A percentile compares a stretch with the other conserved stretches of the same genome.
Evolutionary conservation across 2,329 filamentous ascomycete species (phyloP).

Genomic region (Trichophyton benhamiae): DNA sequence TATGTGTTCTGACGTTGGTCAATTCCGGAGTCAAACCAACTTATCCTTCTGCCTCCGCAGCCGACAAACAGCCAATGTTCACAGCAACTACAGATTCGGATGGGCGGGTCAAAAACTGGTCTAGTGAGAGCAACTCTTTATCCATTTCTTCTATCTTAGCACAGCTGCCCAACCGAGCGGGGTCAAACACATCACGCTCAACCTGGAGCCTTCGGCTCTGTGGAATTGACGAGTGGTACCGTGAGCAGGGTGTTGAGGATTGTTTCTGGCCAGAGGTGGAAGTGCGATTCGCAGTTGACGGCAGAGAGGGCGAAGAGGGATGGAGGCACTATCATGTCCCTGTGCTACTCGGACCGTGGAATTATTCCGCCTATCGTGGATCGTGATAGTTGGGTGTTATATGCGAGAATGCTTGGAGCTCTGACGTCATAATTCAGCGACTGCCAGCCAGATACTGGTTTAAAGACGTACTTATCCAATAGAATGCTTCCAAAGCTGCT

Average conservation of each 20-base stretch:
- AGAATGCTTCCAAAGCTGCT: too few relatives aligned
- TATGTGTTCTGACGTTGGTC: constrained; percentile 44
- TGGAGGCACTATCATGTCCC: constrained; percentile 42
- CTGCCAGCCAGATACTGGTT: too few relatives aligned
- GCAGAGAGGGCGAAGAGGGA: constrained; percentile 30
- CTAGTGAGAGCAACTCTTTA: constrained; percentile 14
- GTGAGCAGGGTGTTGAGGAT: constrained; percentile 32
- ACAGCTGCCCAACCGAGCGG: neutral
- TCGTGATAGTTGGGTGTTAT: constrained; percentile 21
- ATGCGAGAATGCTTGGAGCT: neutral
- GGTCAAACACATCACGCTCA: constrained; percentile 25
- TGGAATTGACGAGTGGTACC: constrained; percentile 36
- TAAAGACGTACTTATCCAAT: too few relatives aligned
- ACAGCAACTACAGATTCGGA: constrained; percentile 34
- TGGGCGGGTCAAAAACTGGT: constrained; percentile 36
- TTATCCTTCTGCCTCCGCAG: constrained; percentile 1
- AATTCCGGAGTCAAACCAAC: constrained; percentile 34
- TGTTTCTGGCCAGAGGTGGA: constrained; percentile 41
- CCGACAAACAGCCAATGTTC: constrained; percentile 21
- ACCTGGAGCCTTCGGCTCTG: constrained; percentile 37
- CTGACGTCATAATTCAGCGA: too few relatives aligned
- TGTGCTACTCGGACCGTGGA: constrained; percentile 40
- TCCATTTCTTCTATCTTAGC: constrained; percentile 15
- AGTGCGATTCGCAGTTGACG: constrained; percentile 39
- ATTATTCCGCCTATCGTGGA: constrained; percentile 40